Evolutionary conservation across 345 rosid species (phyloP), one percentile per base, ranked within the genome.

Genomic region (Eucalyptus pumila): DNA sequence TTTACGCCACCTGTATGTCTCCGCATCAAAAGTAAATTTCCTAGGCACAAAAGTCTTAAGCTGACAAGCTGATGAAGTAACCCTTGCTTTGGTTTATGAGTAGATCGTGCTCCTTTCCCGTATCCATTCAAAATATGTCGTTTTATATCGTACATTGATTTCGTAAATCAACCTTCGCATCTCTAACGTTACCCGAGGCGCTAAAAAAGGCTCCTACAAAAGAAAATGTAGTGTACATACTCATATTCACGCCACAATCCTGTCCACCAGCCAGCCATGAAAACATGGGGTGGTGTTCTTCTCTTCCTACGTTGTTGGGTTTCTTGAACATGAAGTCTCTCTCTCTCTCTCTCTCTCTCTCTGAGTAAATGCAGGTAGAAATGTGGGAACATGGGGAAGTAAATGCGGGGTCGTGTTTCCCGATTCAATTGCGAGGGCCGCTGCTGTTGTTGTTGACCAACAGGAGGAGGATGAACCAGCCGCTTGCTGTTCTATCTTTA

Each of bases 351-450:
- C 51, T 49, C 76, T 67, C 80, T 67, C 80, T 67, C 40, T 32
- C 1, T 2, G 47, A 76, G 83, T 37, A 19, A 76, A 76, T 37
- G 83, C 83, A 3, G 23, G 13, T 76, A 26, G 83, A 8, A 32
- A 56, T 69, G 90, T 58, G 89, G 92, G 89, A 89, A 90, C 92
- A 89, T 88, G 90, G 91, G 69, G 89, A 72, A 91, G 58, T 89
- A 76, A 92, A 91, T 91, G 92, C 89, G 44, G 81, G 88, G 54
- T 88, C 89, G 69, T 40, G 88, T 88, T 87, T 86, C 83, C 40
- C 11, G 81, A 72, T 37, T 72, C 26, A 34, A 72, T 72, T 2
- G 81, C 81, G 26, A 3, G 81, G 81, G 7, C 42, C 3, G 80
- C 45, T 19, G 27, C 27, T 21, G 47, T 6, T 21, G 81, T 37